Evolutionary conservation across 495 filamentous ascomycete genomes (phyloP), one percentile per base, ranked within the genome.

Genomic region (Zalerion maritima): DNA sequence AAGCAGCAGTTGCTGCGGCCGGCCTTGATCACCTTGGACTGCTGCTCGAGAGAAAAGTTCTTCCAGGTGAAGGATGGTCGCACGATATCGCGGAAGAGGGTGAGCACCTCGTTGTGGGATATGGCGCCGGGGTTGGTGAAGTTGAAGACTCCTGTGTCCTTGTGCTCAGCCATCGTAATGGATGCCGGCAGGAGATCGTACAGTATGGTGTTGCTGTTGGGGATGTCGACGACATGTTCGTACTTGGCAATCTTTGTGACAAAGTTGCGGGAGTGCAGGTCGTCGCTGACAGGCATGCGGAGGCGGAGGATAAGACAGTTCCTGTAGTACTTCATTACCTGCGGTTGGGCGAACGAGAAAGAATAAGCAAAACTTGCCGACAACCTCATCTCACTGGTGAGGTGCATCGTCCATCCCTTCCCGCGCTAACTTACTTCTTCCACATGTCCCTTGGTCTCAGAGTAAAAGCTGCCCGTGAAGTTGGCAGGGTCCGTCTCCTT

Each of bases 81-180:
- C 20, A 76, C 62, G 39, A 72, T 64, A 29, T 74, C 60, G 32
- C 64, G 64, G 56, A 74, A 76, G 14, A 78, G 52, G 5, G 54
- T 35, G 20, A 76, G 53, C 16, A 75, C 71, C 50, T 76, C 73
- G 47, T 78, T 77, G 49, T 77, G 72, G 18, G 66, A 71, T 38
- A 76, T 75, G 30, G 69, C 68, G 14, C 72, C 72, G 7, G 72
- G 72, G 49, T 77, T 77, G 25, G 72, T 77, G 53, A 75, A 67
- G 54, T 77, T 75, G 50, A 73, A 73, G 41, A 75, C 54, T n/a
- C 72, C 72, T 20, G 56, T 60, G 26, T 75, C 72, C 14, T 53
- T 55, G 45, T 72, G 58, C 45, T 74, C 67, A 16, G 72, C 67
- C 30, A 77, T 46, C 28, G 72, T 45, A 35, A 75, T 55, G 9